phyloP scores from a whole-genome alignment of 2,329 filamentous ascomycete genomes.

The Fusarium sp. region DNA sequence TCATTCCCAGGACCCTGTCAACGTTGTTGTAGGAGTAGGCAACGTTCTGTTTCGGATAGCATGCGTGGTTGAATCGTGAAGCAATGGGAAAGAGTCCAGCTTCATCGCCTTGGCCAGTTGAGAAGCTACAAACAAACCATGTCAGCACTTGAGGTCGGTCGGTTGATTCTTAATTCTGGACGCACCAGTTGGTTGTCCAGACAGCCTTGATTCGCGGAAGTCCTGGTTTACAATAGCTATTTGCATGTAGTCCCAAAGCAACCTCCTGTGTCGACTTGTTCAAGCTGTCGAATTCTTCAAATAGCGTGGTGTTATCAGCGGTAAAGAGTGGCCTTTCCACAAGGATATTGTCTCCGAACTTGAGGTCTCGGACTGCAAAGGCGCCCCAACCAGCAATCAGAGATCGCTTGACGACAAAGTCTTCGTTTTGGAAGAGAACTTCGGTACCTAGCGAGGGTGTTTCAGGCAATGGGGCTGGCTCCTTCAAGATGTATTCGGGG shows the following conservation, averaged over 20 bases:
- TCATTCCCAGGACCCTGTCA: slow-evolving; percentile 57
- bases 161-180: slow-evolving; percentile 16
- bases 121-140: slow-evolving; percentile 42
- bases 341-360: slow-evolving; percentile 57
- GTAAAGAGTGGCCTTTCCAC: slow-evolving; percentile 60
- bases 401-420: slow-evolving; percentile 59
- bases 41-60: slow-evolving; percentile 59
- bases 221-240: slow-evolving; percentile 49
- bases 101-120: slow-evolving; percentile 43
- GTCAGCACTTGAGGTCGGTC: background rate
- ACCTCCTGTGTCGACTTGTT: slow-evolving; percentile 48
- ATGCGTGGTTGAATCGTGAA: slow-evolving; percentile 72
- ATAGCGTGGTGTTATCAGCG: slow-evolving; percentile 48
- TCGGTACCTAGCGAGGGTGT: slow-evolving; percentile 4
- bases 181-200: slow-evolving; percentile 63
- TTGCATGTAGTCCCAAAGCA: slow-evolving; percentile 57
- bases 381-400: slow-evolving; percentile 60
- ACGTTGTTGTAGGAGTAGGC: slow-evolving; percentile 58
- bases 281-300: slow-evolving; percentile 55
- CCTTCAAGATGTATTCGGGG: background rate
- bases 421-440: slow-evolving; percentile 55
- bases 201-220: slow-evolving; percentile 54
- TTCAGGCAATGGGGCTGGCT: slow-evolving; percentile 12
- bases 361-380: slow-evolving; percentile 59
- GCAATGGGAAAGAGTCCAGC: slow-evolving; percentile 64